phyloP scores from a whole-genome alignment of 306 rosid species.

The Pterocarpus santalinus region DNA sequence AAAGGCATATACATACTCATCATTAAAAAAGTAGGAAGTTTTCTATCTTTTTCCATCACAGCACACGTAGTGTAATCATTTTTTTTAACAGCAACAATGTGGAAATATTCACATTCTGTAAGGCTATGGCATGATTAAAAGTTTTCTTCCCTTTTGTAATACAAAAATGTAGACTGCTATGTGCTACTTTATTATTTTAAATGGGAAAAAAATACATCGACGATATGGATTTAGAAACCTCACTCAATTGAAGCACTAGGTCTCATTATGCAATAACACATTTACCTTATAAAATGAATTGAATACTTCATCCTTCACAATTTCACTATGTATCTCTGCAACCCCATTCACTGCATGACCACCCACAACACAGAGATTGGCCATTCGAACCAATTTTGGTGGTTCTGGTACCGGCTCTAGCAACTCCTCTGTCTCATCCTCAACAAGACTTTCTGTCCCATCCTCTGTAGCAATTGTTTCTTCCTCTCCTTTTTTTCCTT shows the following conservation, averaged over 20 bases:
- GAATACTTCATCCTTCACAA: conserved; percentile 93
- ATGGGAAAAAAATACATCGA: not conserved
- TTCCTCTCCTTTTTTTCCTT: conserved; percentile 21
- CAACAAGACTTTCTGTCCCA: conserved; percentile 47
- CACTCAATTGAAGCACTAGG: conserved; percentile 35
- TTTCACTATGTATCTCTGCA: conserved; percentile 97
- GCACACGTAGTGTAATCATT: conserved; percentile 17
- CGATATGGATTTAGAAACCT: conserved; percentile 26
- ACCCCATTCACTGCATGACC: conserved; percentile 99
- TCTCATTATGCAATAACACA: conserved; percentile 34
- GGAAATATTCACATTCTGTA: conserved; percentile 23
- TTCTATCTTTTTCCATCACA: not conserved
- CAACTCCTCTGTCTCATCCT: conserved; percentile 59
- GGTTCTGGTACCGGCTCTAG: conserved; percentile 73
- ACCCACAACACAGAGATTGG: conserved; percentile 94
- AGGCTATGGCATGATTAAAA: conserved; percentile 13
- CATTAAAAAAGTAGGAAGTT: not conserved
- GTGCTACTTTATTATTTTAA: conserved; percentile 12
- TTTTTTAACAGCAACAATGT: conserved; percentile 16
- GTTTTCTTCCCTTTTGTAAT: conserved; percentile 10
- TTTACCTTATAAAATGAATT: conserved; percentile 85
- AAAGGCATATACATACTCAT: conserved; percentile 8
- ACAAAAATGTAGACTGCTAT: conserved; percentile 30
- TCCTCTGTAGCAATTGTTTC: conserved; percentile 54
- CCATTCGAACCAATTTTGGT: conserved; percentile 95